Evolutionary conservation across 1,284 basidiomycete species (phyloP), one percentile per base, ranked within the genome.

Genomic region (Tilletia horrida): DNA sequence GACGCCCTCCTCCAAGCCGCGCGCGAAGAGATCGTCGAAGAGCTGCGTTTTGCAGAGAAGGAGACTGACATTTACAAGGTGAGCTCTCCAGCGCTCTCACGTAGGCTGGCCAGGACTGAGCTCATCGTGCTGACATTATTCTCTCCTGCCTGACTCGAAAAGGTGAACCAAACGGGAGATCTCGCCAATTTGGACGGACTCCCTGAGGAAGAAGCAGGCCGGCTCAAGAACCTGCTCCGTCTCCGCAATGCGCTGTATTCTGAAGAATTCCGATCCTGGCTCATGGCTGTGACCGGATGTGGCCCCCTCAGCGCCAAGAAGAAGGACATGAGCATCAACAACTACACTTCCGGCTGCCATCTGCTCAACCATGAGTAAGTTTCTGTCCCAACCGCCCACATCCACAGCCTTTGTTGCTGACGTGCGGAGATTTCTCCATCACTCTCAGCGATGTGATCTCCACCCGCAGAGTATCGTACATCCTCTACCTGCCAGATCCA

Each of bases 31-130:
- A 85, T 93, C 75, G 84, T 93, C 72, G 85, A 86, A 52, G 89
- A 96, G 75, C 88, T 98, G 78, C 91, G 88, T 76, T 97, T 97
- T 83, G 89, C 92, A 7, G 90, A 93, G 83, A 98, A 97, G 84
- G 92, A 97, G 85, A 98, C 95, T 6, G 95, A 98, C 81, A 98
- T 98, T 74, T 98, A 97, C 88, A 95, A 93, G 87, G 50, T 52
- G 50, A 21, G 50, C 50, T 14, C 50, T 25, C 1, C 3, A 40
- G 35, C 35, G 4, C 35, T 40, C 35, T 11, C 35, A 40, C n/a
- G n/a, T n/a, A 11, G 11, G 11, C 11, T 40, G 35, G 35, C 4
- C 35, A 40, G 35, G 6, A 40, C 11, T 11, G 35, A 4, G 11
- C 6, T 40, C 35, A 40, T 40, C 11, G 6, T 40, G 35, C 35